Evolutionary conservation across 176 grass and related monocot genomes (phyloP).

Genomic region (Lolium perenne): DNA sequence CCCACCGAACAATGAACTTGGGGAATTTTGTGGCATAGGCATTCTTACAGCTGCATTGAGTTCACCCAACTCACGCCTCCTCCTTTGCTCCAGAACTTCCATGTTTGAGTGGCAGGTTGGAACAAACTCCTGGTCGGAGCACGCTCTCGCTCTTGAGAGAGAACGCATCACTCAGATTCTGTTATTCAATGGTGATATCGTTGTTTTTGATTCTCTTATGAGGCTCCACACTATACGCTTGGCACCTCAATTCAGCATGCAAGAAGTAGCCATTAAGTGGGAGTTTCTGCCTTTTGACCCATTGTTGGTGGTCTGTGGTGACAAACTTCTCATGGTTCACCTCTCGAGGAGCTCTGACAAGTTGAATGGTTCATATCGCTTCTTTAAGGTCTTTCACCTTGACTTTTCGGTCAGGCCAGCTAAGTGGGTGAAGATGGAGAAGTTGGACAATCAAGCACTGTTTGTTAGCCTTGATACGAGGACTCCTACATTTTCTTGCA

Average conservation of each 20-base stretch:
- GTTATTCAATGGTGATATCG: neutral
- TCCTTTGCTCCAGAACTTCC: neutral
- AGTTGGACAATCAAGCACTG: neutral
- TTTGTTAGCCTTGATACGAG: constrained; percentile 1
- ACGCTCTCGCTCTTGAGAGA: neutral
- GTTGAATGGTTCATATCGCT: neutral
- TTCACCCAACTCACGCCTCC: neutral
- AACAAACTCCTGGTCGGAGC: neutral
- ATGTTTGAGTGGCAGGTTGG: constrained; percentile 13
- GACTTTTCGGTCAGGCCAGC: neutral
- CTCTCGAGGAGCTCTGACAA: neutral
- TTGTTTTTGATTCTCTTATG: neutral
- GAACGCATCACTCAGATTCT: neutral
- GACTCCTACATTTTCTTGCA: constrained; percentile 17
- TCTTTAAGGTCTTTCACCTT: neutral
- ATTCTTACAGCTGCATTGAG: neutral
- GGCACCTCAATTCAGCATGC: neutral
- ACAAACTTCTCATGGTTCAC: neutral
- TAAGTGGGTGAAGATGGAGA: neutral
- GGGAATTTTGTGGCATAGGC: neutral
- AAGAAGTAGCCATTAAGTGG: neutral
- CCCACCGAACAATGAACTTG: neutral
- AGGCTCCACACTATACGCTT: neutral
- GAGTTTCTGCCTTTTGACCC: neutral
- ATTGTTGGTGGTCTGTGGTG: neutral